A percentile compares a stretch with the other conserved stretches of the same genome.
These are phyloP conservation scores for Trametes sanguinea DNA, from an alignment of 768 basidiomycete genomes.

Conservation along the genomic window DNA sequence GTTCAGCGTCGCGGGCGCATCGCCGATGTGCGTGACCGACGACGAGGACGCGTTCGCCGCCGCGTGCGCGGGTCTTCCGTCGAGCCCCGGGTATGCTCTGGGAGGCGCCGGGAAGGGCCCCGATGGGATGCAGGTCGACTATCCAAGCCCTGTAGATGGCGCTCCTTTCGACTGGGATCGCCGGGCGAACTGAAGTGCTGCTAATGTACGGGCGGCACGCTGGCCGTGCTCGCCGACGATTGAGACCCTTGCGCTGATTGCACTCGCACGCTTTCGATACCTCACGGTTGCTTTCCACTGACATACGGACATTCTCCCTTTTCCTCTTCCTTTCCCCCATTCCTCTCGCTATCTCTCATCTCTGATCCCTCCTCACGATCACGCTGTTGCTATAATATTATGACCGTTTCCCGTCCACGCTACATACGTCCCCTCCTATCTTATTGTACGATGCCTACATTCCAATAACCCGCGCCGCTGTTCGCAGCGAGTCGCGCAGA, in stretches of 20 bases:
- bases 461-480: neutral
- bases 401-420: neutral
- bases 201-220: neutral
- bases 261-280: constrained; percentile 8
- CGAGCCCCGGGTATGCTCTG: constrained; percentile 13
- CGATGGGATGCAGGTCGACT: constrained; percentile 22
- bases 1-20: constrained; percentile 10
- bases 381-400: constrained; percentile 15
- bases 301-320: neutral
- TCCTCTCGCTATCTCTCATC: too few relatives aligned
- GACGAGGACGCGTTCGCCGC: constrained; percentile 19
- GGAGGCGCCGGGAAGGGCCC: neutral
- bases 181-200: neutral
- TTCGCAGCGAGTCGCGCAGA: too few relatives aligned
- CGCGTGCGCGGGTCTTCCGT: constrained; percentile 2
- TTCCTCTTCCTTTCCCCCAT: too few relatives aligned
- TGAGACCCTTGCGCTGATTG: neutral
- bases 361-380: neutral
- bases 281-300: neutral
- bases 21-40: constrained; percentile 9
- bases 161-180: constrained; percentile 13
- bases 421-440: neutral
- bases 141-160: constrained; percentile 29
- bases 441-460: constrained; percentile 12
- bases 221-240: neutral